Conservation (phyloP, 2,329 filamentous ascomycete genomes). For the Ophiosphaerella narmari region DNA sequence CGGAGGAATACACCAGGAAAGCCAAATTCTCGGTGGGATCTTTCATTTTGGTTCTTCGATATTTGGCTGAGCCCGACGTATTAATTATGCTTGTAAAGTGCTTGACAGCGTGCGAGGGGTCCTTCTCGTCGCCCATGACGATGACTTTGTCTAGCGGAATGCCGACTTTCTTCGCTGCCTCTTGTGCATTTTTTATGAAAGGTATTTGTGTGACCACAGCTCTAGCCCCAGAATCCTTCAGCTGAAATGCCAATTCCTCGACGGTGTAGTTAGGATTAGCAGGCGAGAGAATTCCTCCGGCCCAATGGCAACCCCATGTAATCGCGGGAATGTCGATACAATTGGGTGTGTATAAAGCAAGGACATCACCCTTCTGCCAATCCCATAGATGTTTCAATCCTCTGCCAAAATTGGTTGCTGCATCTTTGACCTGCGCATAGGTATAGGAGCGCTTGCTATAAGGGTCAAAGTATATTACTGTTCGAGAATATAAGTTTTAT, state of each 20-base stretch:
- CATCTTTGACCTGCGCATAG: conserved; percentile 66
- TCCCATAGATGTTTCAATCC: conserved; percentile 75
- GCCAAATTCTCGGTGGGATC: conserved; percentile 74
- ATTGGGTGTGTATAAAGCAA: conserved; percentile 84
- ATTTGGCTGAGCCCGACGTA: conserved; percentile 62
- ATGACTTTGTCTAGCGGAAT: conserved; percentile 74
- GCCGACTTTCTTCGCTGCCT: conserved; percentile 71
- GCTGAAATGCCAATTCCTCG: conserved; percentile 82
- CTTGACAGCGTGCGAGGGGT: conserved; percentile 63
- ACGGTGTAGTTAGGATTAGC: conserved; percentile 87
- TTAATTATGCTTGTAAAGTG: conserved; percentile 76
- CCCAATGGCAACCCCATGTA: conserved; percentile 81
- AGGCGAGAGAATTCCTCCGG: conserved; percentile 79
- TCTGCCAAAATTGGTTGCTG: conserved; percentile 76
- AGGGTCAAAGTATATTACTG: conserved; percentile 79
- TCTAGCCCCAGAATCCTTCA: conserved; percentile 76
- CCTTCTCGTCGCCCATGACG: conserved; percentile 71
- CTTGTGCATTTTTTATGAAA: conserved; percentile 66
- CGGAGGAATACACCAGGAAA: conserved; percentile 86
- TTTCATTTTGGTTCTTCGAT: conserved; percentile 62
- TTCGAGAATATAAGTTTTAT: conserved; percentile 8
- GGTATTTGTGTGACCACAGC: conserved; percentile 74
- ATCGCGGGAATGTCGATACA: conserved; percentile 79
- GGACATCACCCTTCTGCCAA: conserved; percentile 82
- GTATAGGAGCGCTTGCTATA: conserved; percentile 73